Base-by-base conservation (phyloP, 306 rosid genomes). In the Vicia sativa region DNA sequence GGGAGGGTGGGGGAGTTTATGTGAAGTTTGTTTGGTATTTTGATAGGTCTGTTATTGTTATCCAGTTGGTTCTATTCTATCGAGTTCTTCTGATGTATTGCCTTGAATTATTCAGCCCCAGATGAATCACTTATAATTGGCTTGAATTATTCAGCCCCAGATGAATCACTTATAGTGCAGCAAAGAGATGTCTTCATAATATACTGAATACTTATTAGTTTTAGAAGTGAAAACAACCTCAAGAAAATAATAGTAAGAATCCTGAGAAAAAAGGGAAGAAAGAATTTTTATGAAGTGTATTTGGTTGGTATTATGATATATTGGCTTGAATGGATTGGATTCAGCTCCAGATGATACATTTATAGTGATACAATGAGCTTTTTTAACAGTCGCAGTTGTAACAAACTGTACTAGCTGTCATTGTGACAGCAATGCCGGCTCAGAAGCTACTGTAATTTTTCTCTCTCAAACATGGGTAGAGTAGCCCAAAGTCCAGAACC, bases 131-230 rank as follows among this genome's bases (percentile, higher is more conserved):
- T n/a, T n/a, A n/a, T n/a, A 52, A n/a, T 11, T 53, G 4, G 59
- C 34, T 53, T 53, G 59, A 21, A 23, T 53, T 25, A 53, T 53
- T 53, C 59, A 13, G 15, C 38, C 18, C 3, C 38, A 25, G 61
- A 55, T 55, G 61, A 26, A 11, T 5, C 61, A 55, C 35, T 25
- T 55, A 6, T 55, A 55, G 37, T 55, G 37, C 61, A 15, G 11
- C 25, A 15, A 46, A 46, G 38, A 46, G 5, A 3, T 46, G 10
- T 46, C 54, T 15, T 46, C 54, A 46, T 14, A 44, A 44, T 44
- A 44, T 44, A 44, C 49, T 4, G 49, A 44, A 44, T 44, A 15
- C 18, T 15, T 46, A 11, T 13, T 44, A n/a, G 23, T 15, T 46
- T 46, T 46, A 46, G 25, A 46, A 46, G 53, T 46, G 53, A 46